phyloP scores from a whole-genome alignment of 2,329 filamentous ascomycete genomes.

The Penicillium sp. region DNA sequence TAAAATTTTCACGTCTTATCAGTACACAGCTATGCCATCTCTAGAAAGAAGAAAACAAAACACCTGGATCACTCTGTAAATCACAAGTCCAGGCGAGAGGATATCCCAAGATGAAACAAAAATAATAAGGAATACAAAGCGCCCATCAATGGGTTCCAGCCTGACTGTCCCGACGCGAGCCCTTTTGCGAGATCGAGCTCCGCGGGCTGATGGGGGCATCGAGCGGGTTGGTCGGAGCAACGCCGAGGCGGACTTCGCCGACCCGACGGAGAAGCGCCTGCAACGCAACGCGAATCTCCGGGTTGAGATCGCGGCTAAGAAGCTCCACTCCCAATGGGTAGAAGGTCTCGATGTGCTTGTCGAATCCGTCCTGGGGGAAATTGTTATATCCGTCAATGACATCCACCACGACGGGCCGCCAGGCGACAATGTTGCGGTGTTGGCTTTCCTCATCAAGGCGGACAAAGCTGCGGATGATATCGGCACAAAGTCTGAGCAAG shows the following conservation, averaged over 20 bases:
- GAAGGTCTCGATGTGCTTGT: slow-evolving; percentile 76
- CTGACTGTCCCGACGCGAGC: slow-evolving; percentile 32
- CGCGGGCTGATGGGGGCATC: slow-evolving; percentile 36
- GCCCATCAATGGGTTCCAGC: slow-evolving; percentile 17
- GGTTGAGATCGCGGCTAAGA: slow-evolving; percentile 75
- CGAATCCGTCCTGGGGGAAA: slow-evolving; percentile 79
- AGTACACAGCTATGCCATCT: slow-evolving; percentile 30
- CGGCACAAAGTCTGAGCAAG: slow-evolving; percentile 69
- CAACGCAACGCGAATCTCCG: slow-evolving; percentile 76
- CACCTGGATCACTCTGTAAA: slow-evolving; percentile 17
- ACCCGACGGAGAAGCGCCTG: slow-evolving; percentile 77
- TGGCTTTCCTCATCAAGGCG: slow-evolving; percentile 92
- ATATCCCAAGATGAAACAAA: slow-evolving; percentile 32
- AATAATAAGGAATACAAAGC: slow-evolving; percentile 10
- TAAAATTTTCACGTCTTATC: slow-evolving; percentile 22
- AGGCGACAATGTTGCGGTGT: slow-evolving; percentile 94
- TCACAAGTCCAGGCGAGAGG: slow-evolving; percentile 27
- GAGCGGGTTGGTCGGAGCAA: slow-evolving; percentile 37
- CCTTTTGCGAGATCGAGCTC: slow-evolving; percentile 38
- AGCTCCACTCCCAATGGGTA: slow-evolving; percentile 85
- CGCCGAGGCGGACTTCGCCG: slow-evolving; percentile 69
- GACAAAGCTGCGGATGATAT: slow-evolving; percentile 86
- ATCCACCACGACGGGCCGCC: slow-evolving; percentile 95
- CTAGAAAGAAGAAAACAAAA: slow-evolving; percentile 17
- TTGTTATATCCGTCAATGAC: slow-evolving; percentile 89